Evolutionary conservation across 2,329 filamentous ascomycete genomes (phyloP).

Genomic region (Blastomyces parvus): DNA sequence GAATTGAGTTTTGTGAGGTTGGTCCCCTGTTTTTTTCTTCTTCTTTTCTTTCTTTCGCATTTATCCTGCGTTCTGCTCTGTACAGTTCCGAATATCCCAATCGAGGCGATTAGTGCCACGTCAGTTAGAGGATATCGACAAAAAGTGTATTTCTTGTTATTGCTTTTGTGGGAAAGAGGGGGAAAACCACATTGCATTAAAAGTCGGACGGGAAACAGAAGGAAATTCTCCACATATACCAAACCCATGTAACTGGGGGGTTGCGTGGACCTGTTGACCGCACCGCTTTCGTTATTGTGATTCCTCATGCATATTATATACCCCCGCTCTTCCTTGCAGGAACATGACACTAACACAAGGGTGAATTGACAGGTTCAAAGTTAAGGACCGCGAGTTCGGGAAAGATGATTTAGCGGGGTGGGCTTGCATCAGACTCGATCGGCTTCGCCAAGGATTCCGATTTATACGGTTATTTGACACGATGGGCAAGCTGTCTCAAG

Average conservation of each 20-base stretch:
- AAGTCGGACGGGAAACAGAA: neutral
- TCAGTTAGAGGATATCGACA: slow-evolving; percentile 1
- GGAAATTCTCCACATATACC: neutral
- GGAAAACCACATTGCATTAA: neutral
- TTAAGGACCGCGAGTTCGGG: slow-evolving; percentile 77
- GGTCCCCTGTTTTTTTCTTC: neutral
- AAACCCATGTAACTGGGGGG: neutral
- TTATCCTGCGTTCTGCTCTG: neutral
- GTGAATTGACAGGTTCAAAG: slow-evolving; percentile 53
- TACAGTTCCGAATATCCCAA: slow-evolving; percentile 3
- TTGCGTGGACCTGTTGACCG: slow-evolving; percentile 1
- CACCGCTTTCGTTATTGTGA: slow-evolving; percentile 1
- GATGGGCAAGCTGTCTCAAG: slow-evolving; percentile 55
- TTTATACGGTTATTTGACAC: slow-evolving; percentile 67
- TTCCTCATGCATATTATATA: slow-evolving; percentile 4
- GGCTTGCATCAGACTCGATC: slow-evolving; percentile 79
- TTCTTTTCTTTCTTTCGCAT: neutral
- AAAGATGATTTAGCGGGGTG: slow-evolving; percentile 73
- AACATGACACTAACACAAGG: neutral
- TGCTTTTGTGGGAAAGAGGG: neutral
- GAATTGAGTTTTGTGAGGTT: slow-evolving; percentile 65
- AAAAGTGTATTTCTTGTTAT: slow-evolving; percentile 2
- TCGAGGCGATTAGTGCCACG: slow-evolving; percentile 5
- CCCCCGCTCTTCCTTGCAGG: neutral
- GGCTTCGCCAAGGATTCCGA: slow-evolving; percentile 64